A percentile compares a stretch with the other conserved stretches of the same genome.
phyloP scores from a whole-genome alignment of 352 stramenopile species.

The Plasmopara halstedii region DNA sequence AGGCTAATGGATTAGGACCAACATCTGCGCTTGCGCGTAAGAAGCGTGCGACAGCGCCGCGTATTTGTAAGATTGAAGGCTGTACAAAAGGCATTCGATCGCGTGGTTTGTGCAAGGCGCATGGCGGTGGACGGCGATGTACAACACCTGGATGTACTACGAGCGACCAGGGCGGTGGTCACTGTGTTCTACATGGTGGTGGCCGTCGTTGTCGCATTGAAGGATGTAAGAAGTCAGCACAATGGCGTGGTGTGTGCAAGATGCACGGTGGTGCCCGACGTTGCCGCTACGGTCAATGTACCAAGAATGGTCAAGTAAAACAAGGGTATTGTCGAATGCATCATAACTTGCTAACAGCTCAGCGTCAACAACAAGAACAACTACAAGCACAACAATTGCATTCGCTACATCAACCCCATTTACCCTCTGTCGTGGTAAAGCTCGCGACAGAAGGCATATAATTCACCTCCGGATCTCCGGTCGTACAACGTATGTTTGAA shows the following conservation, averaged over 20 bases:
- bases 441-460: constrained; percentile 16
- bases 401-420: constrained; percentile 5
- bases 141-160: constrained; percentile 71
- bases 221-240: constrained; percentile 74
- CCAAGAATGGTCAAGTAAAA: constrained; percentile 78
- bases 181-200: constrained; percentile 78
- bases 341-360: constrained; percentile 44
- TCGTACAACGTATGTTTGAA: not conserved
- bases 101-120: constrained; percentile 73
- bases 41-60: constrained; percentile 50
- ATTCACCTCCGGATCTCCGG: constrained; percentile 18
- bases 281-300: constrained; percentile 68
- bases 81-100: constrained; percentile 76
- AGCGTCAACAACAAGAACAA: constrained; percentile 36
- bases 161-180: constrained; percentile 77
- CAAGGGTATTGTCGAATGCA: constrained; percentile 75
- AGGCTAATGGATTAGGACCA: constrained; percentile 2
- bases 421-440: constrained; percentile 13
- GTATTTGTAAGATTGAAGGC: constrained; percentile 64
- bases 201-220: constrained; percentile 69
- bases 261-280: constrained; percentile 76
- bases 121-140: constrained; percentile 75
- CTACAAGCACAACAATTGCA: constrained; percentile 22
- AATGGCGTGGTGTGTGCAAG: constrained; percentile 78
- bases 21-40: constrained; percentile 22